Evolutionary conservation across 352 stramenopile genomes (phyloP), one percentile per base, ranked within the genome.

Genomic region (Pythium dissotocum): DNA sequence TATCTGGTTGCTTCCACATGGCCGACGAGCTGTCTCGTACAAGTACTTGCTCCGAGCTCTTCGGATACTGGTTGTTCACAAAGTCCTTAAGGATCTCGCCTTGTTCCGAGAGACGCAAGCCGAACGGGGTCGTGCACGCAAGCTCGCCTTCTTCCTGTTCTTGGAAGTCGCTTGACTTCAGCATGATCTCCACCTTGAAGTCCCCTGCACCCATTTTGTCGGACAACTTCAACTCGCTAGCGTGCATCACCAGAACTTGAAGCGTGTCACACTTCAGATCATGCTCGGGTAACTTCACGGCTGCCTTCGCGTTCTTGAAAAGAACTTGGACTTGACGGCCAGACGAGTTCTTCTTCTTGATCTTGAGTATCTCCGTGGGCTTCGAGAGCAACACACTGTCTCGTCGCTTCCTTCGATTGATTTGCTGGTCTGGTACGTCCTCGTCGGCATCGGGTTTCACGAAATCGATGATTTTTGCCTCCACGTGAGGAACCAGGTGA

Each of bases 191-290:
- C 1, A 81, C 79, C 2, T 59, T 44, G 10, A 91, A 67, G 9
- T 77, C 64, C 3, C 55, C 67, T 12, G 12, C 58, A 5, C 61
- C 75, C 33, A 67, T 72, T 4, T 73, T 73, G 57, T 78, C 77
- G 49, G 76, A 70, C 9, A 87, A 55, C 12, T 67, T 71, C 54
- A 90, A 71, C 21, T 91, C 73, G 42, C 76, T 87, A 8, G 77
- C 81, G 32, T 88, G 69, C 32, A 79, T n/a, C 5, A 90, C 69
- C 10, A 79, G 21, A 1, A 93, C 61, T 26, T 53, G 35, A 8
- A 93, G 68, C 2, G 62, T 70, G 49, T 92, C 82, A 18, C 78
- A 77, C 40, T 77, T 79, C 49, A 90, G 61, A 26, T 89, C 80
- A 21, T 60, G 51, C 33, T 64, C 65, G 1, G 68, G 51, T 2